These are phyloP conservation scores for Monosiga brevicollis DNA, from an alignment of 78 protist species.

Conservation along the genomic window DNA sequence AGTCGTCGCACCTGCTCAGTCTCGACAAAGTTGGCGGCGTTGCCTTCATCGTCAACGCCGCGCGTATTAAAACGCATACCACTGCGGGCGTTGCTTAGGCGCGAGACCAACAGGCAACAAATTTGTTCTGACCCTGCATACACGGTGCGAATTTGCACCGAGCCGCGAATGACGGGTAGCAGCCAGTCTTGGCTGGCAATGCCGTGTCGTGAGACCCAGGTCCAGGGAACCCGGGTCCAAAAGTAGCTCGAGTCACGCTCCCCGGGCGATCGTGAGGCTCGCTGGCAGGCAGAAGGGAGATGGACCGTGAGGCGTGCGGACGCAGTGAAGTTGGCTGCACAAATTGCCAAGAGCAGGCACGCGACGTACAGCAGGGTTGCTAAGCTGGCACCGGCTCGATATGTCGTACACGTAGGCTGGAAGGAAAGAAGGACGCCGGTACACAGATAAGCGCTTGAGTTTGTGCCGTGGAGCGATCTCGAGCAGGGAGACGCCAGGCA, in stretches of 20 bases:
- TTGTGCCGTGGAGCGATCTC: no score
- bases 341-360: no score
- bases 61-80: constrained; percentile 72
- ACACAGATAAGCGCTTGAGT: no score
- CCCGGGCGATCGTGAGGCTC: no score
- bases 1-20: constrained; percentile 62
- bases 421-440: no score
- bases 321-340: no score
- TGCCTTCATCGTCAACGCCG: constrained; percentile 76
- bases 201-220: background rate
- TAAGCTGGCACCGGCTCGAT: no score
- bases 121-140: background rate
- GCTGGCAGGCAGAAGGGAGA: no score
- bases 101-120: constrained; percentile 20
- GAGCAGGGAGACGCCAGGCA: no score
- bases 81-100: constrained; percentile 50
- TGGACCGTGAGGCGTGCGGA: no score
- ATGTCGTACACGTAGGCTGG: no score
- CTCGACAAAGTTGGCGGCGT: constrained; percentile 77
- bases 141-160: background rate
- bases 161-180: background rate
- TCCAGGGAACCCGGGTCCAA: background rate
- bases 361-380: no score
- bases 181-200: background rate
- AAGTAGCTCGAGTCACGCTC: background rate